Percentiles rank a stretch among this genome's conserved stretches.
Conservation (phyloP, 1,139 yeast species). For the Taiozyma onychis region DNA sequence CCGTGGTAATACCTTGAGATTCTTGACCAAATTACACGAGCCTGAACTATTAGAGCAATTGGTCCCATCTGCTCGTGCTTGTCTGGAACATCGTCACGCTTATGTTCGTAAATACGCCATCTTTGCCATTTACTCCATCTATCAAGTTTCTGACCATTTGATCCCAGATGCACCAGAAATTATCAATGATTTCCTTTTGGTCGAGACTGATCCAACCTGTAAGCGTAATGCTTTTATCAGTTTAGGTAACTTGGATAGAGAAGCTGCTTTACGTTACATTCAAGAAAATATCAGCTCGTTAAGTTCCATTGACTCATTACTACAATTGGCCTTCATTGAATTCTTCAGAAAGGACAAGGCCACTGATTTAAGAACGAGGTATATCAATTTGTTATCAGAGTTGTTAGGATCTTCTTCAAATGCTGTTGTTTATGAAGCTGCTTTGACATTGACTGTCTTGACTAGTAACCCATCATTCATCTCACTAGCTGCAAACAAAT, state of each 20-base stretch:
- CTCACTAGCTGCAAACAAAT: conserved; percentile 72
- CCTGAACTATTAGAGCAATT: conserved; percentile 92
- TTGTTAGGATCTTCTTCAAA: conserved; percentile 66
- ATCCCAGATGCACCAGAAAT: conserved; percentile 94
- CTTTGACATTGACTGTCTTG: conserved; percentile 73
- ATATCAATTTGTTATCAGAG: conserved; percentile 67
- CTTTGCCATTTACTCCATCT: conserved; percentile 81
- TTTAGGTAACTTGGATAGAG: conserved; percentile 76
- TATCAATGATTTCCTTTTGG: conserved; percentile 63
- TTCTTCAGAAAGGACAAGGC: conserved; percentile 78
- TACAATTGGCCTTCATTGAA: conserved; percentile 88
- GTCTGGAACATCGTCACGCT: conserved; percentile 95
- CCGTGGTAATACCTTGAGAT: conserved; percentile 91
- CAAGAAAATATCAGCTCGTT: conserved; percentile 63
- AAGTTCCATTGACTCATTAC: conserved; percentile 70
- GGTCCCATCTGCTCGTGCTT: conserved; percentile 86
- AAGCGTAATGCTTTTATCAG: conserved; percentile 94
- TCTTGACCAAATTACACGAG: conserved; percentile 84
- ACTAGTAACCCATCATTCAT: conserved; percentile 66
- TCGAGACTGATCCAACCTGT: conserved; percentile 90
- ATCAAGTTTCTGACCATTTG: conserved; percentile 76
- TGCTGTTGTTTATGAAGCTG: conserved; percentile 89
- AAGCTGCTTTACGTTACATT: conserved; percentile 75
- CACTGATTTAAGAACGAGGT: conserved; percentile 63
- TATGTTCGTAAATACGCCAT: conserved; percentile 97